These are phyloP conservation scores for Trametes cubensis DNA, from an alignment of 768 basidiomycete genomes.

Conservation along the genomic window DNA sequence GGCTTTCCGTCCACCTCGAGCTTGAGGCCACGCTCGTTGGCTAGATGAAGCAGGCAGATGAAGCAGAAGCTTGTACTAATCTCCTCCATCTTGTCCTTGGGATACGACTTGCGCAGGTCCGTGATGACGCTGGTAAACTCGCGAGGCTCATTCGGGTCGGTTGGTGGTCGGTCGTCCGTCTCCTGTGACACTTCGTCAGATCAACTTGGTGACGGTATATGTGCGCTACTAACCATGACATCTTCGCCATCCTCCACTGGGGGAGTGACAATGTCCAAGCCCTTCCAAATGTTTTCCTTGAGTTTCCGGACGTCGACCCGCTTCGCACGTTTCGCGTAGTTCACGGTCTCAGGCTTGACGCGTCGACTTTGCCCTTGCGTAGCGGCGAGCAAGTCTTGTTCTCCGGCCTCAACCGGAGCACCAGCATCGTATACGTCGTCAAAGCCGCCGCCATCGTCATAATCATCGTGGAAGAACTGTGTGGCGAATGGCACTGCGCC, in stretches of 20 bases:
- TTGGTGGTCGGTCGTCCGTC: constrained; percentile 52
- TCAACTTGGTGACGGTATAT: not conserved
- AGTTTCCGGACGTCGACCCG: constrained; percentile 94
- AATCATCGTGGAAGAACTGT: constrained; percentile 95
- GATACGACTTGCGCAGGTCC: constrained; percentile 80
- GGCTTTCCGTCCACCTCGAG: constrained; percentile 57
- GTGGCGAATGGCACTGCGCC: constrained; percentile 84
- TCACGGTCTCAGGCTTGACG: constrained; percentile 84
- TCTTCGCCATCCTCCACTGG: constrained; percentile 41
- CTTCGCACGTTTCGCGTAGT: constrained; percentile 94
- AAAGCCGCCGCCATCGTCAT: constrained; percentile 53
- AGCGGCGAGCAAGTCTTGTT: constrained; percentile 86
- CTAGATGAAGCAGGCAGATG: constrained; percentile 94
- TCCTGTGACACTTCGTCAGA: constrained; percentile 43
- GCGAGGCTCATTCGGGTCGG: constrained; percentile 67
- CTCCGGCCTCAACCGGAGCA: constrained; percentile 58
- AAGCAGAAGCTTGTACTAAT: constrained; percentile 99
- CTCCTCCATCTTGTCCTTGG: constrained; percentile 93
- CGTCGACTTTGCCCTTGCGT: constrained; percentile 78
- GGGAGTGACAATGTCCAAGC: constrained; percentile 74
- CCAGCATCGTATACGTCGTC: constrained; percentile 68
- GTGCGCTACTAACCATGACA: constrained; percentile 27
- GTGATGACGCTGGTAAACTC: constrained; percentile 82
- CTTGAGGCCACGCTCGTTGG: constrained; percentile 94
- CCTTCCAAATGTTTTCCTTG: constrained; percentile 98